Evolutionary conservation across 495 filamentous ascomycete species (phyloP).

Genomic region (Trichoderma parareesei): DNA sequence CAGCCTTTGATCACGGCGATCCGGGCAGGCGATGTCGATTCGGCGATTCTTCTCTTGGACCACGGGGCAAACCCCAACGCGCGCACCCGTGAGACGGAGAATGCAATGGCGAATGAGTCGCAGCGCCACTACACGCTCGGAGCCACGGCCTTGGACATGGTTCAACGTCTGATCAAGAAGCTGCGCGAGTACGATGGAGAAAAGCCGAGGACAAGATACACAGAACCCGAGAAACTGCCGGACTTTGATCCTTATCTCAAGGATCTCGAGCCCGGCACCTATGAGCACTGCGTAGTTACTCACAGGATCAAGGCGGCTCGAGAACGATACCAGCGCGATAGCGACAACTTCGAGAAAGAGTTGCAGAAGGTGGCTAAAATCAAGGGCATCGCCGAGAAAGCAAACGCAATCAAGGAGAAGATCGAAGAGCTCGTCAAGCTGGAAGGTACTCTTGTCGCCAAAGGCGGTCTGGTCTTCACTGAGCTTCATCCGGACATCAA

Average conservation of each 20-base stretch:
- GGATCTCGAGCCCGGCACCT: conserved; percentile 38
- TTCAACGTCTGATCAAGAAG: conserved; percentile 38
- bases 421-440: conserved; percentile 44
- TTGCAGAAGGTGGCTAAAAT: conserved; percentile 16
- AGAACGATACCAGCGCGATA: conserved; percentile 12
- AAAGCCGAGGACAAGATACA: neutral
- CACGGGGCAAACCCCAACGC: conserved; percentile 52
- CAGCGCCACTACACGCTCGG: conserved; percentile 19
- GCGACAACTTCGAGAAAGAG: conserved; percentile 27
- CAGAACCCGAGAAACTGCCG: conserved; percentile 16
- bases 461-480: conserved; percentile 54
- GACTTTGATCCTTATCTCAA: conserved; percentile 35
- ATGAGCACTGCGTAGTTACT: conserved; percentile 43
- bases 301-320: conserved; percentile 21
- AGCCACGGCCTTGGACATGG: conserved; percentile 47
- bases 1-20: conserved; percentile 58
- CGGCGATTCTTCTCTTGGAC: conserved; percentile 49
- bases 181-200: conserved; percentile 38
- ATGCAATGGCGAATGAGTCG: conserved; percentile 20
- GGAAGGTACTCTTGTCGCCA: conserved; percentile 42
- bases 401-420: conserved; percentile 36
- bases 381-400: conserved; percentile 43
- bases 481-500: conserved; percentile 52
- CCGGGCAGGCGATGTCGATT: conserved; percentile 34
- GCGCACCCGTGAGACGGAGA: conserved; percentile 29